Evolutionary conservation across 2,329 filamentous ascomycete genomes (phyloP), one percentile per base, ranked within the genome.

Genomic region (Botryotinia narcissicola): DNA sequence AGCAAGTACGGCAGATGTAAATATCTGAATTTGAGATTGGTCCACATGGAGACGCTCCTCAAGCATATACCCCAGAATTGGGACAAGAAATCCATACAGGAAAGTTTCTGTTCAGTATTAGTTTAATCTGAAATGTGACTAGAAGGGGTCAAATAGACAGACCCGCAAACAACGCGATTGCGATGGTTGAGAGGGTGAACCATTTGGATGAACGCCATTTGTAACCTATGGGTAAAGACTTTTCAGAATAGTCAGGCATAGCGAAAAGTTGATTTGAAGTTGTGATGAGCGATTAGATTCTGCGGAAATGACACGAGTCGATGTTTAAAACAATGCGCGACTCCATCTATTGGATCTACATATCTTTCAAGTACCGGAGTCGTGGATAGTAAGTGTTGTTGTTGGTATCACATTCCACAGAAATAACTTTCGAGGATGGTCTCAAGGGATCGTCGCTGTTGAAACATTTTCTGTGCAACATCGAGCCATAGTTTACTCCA

Each of bases 91-190:
- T 25, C 64, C 64, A 51, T 67, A 67, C 8, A 67, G 64, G 10
- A 67, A 67, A 51, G 44, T 67, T n/a, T 67, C 64, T 67, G 14
- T 32, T 40, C 10, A 22, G 10, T n/a, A 25, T 51, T 67, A 51
- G 44, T 67, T 18, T 10, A 6, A 1, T 40, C 10, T 51, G n/a
- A 2, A 10, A 67, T 29, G 14, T 37, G 42, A 12, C 8, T 35
- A 12, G 35, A 51, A 18, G 10, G 8, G 18, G 12, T 20, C 8
- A 6, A 6, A 14, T 7, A 37, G 29, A 67, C 64, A 37, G 5
- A 67, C 64, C 64, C 10, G 64, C 64, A n/a, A 67, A 67, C 20
- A 67, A 67, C 3, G 64, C 64, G 6, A 67, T 51, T 51, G 64
- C 64, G 18, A 67, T 51, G 12, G 64, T 67, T 7, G 35, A 32